These are phyloP conservation scores for Solanum piurae DNA, from an alignment of 257 asterid species.

Conservation along the genomic window DNA sequence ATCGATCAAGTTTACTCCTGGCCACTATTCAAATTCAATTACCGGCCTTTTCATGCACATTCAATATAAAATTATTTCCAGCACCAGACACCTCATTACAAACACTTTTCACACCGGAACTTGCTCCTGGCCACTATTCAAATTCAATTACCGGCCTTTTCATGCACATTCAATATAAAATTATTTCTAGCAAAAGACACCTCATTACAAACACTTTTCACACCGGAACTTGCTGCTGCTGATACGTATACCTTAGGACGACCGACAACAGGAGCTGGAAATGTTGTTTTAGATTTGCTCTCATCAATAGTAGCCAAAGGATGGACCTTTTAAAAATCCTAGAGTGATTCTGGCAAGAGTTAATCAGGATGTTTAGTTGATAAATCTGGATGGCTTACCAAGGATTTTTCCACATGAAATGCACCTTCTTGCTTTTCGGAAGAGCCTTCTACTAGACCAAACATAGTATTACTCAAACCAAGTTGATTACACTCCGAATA, in stretches of 20 bases:
- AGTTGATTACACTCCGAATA: slow-evolving; percentile 19
- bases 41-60: no score
- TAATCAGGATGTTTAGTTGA: slow-evolving; percentile 22
- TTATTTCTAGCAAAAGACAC: slow-evolving; percentile 15
- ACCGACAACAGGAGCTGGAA: slow-evolving; percentile 17
- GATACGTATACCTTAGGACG: slow-evolving; percentile 19
- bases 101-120: no score
- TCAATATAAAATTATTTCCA: no score
- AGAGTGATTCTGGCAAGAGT: slow-evolving; percentile 46
- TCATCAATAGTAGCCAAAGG: slow-evolving; percentile 37
- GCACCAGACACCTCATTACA: no score
- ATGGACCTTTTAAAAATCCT: slow-evolving; percentile 30
- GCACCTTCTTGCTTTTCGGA: slow-evolving; percentile 24
- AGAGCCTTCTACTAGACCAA: slow-evolving; percentile 28
- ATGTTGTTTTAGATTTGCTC: slow-evolving; percentile 28
- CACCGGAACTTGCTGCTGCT: slow-evolving; percentile 14
- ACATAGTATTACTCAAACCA: slow-evolving; percentile 23
- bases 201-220: slow-evolving; percentile 12
- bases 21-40: no score
- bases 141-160: no score
- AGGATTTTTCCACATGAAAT: slow-evolving; percentile 21
- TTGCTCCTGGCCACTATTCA: no score
- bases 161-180: no score
- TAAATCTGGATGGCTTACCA: slow-evolving; percentile 20
- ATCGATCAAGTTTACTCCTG: no score